Conservation (phyloP, 257 asterid species). For the Fraxinus pennsylvanica region DNA sequence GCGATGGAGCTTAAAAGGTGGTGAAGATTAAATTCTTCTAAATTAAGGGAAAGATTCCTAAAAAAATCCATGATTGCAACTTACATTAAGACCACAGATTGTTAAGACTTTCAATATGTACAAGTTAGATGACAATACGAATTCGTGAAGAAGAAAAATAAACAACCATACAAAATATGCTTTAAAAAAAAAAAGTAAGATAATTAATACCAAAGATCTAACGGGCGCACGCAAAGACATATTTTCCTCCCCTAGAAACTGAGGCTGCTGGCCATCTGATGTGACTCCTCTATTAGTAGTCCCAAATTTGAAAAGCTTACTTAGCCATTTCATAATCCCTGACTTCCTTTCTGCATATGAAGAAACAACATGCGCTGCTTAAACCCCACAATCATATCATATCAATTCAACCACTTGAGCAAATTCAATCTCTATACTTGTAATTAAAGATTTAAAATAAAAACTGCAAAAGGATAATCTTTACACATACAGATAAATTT, state of each 20-base stretch:
- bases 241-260: conserved; percentile 78
- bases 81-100: not conserved
- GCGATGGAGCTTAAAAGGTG: not conserved
- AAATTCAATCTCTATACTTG: conserved; percentile 14
- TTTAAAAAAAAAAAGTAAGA: conserved; percentile 2
- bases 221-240: conserved; percentile 70
- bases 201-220: conserved; percentile 57
- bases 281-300: conserved; percentile 38
- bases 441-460: not conserved
- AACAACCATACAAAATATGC: not conserved
- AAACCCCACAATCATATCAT: conserved; percentile 36
- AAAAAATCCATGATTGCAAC: conserved; percentile 8
- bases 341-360: conserved; percentile 82
- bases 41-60: not conserved
- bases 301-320: conserved; percentile 74
- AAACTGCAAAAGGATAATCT: not conserved
- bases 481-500: not conserved
- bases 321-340: conserved; percentile 83
- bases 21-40: not conserved
- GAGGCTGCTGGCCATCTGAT: conserved; percentile 58
- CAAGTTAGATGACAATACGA: not conserved
- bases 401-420: conserved; percentile 4
- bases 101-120: conserved; percentile 2
- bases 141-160: too few relatives aligned
- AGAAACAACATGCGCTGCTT: conserved; percentile 72